Base-by-base conservation (phyloP, 805 yeast genomes). In the Kuraishia capsulata region DNA sequence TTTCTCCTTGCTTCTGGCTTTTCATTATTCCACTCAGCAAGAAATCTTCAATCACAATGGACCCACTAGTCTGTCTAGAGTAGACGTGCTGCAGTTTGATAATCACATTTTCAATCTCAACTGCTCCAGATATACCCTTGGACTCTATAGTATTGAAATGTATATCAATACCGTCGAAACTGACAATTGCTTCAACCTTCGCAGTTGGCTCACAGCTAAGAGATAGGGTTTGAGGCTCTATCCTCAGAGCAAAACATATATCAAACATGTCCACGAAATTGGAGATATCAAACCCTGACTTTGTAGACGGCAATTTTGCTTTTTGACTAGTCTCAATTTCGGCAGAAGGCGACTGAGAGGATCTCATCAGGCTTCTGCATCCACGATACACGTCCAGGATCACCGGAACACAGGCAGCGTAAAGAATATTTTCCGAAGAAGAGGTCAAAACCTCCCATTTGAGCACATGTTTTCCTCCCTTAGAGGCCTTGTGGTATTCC, bases 141-240 rank as follows among this genome's bases (percentile, higher is more conserved):
- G 62, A 60, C n/a, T 63, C 64, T 33, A 73, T 71, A 1, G 85
- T 65, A 31, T 72, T 71, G 6, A 81, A 45, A 36, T 75, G 73
- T 26, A 86, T 46, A 18, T 68, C 72, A n/a, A 86, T 19, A 0
- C 81, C 79, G 17, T 78, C 81, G 18, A 81, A 70, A 5, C 87
- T 82, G 13, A 87, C 79, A 26, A 82, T 74, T 0, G 97, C 94
- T 29, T 87, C 88, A 2, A 92, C 92, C 52, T 85, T 87, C 0
- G 97, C 97, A 14, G 80, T 80, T 1, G 98, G 98, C 43, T 85
- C 90, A 67, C 98, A 92, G 47, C 95, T 83, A 38, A 92, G 63
- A 2, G 82, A 72, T 18, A 92, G 54, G 33, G 72, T 73, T 53
- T 92, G 98, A 25, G 78, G 73, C 17, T 77, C 88, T 38, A 89